Evolutionary conservation across 2,329 filamentous ascomycete genomes (phyloP), one percentile per base, ranked within the genome.

Genomic region (Pestalotiopsis sp.): DNA sequence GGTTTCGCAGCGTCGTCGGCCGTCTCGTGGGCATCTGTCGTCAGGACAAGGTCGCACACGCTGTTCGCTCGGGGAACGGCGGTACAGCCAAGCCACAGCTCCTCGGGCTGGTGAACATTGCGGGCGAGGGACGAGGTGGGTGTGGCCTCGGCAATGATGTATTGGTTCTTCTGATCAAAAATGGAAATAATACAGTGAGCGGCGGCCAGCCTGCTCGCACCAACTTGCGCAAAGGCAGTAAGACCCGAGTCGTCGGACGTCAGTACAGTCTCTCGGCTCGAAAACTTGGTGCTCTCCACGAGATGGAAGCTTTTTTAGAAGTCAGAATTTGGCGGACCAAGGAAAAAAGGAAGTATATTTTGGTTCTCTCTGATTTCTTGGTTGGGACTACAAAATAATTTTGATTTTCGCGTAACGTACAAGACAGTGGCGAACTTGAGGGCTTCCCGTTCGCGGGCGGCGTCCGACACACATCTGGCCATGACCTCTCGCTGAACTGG

Each of bases 71-170:
- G 73, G 3, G 77, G 78, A 6, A 80, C 74, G 31, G 75, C 76
- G 4, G 73, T 76, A 0, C 77, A 76, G 64, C 76, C 75, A 2
- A 78, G 73, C 72, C 75, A 74, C 1, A 75, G 62, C 17, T 73
- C 61, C 61, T 70, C 68, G 5, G 20, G 66, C 27, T 68, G 68
- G 1, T 59, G 31, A 11, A 52, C 23, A 13, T 69, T 66, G 12
- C 60, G 59, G 49, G 25, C 58, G 4, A 87, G 73, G 0, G 80
- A 81, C 2, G 82, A 76, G 1, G 77, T 78, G 1, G 79, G 78
- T 1, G 85, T 85, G 5, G 85, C 84, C 70, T 88, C 86, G 66
- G 85, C 85, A 17, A 88, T 76, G 23, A 88, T 76, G 70, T 86
- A 82, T 69, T 88, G 85, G 60, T 80, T 73, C 4, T 79, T 77